Evolutionary conservation across 192 early-diverging fungal species (phyloP).

Genomic region (Podila clonocystis): DNA sequence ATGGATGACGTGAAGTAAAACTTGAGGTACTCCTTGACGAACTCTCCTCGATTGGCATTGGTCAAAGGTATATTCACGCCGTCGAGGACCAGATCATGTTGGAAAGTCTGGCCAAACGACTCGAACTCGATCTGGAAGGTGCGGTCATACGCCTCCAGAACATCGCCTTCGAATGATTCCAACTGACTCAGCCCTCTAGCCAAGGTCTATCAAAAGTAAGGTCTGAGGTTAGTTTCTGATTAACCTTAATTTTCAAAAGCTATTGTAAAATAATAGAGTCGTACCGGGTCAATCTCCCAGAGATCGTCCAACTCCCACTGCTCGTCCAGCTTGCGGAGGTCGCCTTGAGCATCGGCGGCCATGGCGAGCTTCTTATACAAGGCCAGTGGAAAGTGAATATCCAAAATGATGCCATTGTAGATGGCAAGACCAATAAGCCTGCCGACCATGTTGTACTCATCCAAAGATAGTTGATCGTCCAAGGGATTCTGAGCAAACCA

Average conservation of each 20-base stretch:
- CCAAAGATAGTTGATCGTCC: conserved; percentile 60
- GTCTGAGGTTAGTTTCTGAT: neutral
- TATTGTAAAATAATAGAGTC: no score
- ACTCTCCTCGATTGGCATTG: conserved; percentile 79
- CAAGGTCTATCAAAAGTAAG: conserved; percentile 58
- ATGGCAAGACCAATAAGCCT: conserved; percentile 91
- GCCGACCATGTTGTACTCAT: conserved; percentile 90
- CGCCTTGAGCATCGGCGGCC: conserved; percentile 17
- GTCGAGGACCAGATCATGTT: conserved; percentile 72
- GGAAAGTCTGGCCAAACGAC: conserved; percentile 66
- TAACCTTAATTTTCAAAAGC: no score
- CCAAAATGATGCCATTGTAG: conserved; percentile 92
- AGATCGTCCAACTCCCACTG: conserved; percentile 78
- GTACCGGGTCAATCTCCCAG: conserved; percentile 77
- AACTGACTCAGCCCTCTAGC: conserved; percentile 81
- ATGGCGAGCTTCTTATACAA: conserved; percentile 86
- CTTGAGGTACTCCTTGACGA: conserved; percentile 83
- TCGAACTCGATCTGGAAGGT: conserved; percentile 86
- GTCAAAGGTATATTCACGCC: conserved; percentile 74
- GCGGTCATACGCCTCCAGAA: conserved; percentile 79
- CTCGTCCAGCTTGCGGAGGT: conserved; percentile 54
- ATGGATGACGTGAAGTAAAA: conserved; percentile 80
- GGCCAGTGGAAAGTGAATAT: conserved; percentile 87
- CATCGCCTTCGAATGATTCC: conserved; percentile 71
- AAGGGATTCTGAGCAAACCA: conserved; percentile 81